These are phyloP conservation scores for Orobanche coerulescens DNA, from an alignment of 257 asterid species.

Conservation along the genomic window DNA sequence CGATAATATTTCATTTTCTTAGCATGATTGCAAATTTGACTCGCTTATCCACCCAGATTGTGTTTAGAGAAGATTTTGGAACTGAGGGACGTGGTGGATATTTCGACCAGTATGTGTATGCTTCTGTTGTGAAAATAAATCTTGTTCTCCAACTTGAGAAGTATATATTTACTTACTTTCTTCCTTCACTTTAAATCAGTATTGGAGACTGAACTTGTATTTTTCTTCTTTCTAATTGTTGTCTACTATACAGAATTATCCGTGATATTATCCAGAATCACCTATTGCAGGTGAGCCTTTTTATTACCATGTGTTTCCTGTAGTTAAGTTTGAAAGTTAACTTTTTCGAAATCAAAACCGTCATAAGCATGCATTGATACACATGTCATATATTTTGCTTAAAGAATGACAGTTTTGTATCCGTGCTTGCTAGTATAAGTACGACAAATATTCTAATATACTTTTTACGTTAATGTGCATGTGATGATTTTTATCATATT, in stretches of 20 bases:
- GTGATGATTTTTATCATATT: neutral
- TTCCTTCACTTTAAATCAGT: conserved; percentile 7
- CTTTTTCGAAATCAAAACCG: neutral
- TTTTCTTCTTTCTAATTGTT: conserved; percentile 3
- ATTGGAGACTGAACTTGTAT: neutral
- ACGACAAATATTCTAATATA: neutral
- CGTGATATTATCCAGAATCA: conserved; percentile 95
- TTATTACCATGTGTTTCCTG: conserved; percentile 6
- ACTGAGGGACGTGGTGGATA: conserved; percentile 99
- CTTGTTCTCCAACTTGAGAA: conserved; percentile 8
- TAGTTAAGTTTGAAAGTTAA: neutral
- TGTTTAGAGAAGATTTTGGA: conserved; percentile 98
- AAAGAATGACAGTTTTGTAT: conserved; percentile 11
- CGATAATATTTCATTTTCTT: neutral
- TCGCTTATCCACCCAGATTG: conserved; percentile 51
- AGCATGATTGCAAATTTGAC: conserved; percentile 17
- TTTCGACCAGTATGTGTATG: conserved; percentile 95
- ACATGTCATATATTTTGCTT: neutral
- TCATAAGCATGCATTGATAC: too few species aligned
- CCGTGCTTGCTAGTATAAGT: too few species aligned
- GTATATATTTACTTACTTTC: neutral
- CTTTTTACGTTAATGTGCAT: neutral
- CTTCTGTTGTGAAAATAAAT: conserved; percentile 17
- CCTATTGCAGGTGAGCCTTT: conserved; percentile 66
- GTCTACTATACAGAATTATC: conserved; percentile 57